Evolutionary conservation across 305 asterid species (phyloP).

Genomic region (Rubia occidens): DNA sequence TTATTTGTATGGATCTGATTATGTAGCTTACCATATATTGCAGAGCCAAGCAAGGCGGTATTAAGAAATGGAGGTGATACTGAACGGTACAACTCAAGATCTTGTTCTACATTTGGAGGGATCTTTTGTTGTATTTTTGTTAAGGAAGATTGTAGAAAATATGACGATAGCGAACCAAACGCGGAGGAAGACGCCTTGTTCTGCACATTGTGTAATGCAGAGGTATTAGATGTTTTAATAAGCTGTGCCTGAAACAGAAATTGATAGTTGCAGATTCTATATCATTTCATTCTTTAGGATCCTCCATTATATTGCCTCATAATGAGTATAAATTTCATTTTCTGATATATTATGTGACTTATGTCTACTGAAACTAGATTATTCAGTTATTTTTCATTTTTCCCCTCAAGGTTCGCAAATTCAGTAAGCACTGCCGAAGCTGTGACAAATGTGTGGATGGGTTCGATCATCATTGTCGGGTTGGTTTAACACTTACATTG

Average conservation of each 20-base stretch:
- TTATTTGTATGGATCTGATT: conserved; percentile 19
- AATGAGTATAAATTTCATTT: neutral
- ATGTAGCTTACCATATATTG: conserved; percentile 45
- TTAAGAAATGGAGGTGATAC: conserved; percentile 43
- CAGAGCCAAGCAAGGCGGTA: conserved; percentile 51
- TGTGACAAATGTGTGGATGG: conserved; percentile 99
- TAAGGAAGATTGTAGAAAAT: conserved; percentile 70
- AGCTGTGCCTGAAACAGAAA: neutral
- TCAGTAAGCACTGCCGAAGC: conserved; percentile 96
- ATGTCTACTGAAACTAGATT: neutral
- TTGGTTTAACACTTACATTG: conserved; percentile 30
- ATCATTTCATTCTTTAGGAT: no score
- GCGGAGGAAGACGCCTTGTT: conserved; percentile 86
- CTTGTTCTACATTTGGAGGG: conserved; percentile 54
- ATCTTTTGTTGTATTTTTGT: conserved; percentile 61
- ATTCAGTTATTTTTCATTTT: neutral
- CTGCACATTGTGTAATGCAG: conserved; percentile 96
- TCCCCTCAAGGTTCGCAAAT: conserved; percentile 54
- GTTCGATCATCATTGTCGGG: conserved; percentile 98
- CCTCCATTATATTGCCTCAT: no score
- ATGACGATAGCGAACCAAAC: conserved; percentile 43
- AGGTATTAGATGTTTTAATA: conserved; percentile 37
- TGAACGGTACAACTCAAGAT: conserved; percentile 32
- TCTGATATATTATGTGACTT: neutral
- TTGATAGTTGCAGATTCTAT: neutral